Conservation (phyloP, 768 basidiomycete species). For the Trichaptum fuscoviolaceum region DNA sequence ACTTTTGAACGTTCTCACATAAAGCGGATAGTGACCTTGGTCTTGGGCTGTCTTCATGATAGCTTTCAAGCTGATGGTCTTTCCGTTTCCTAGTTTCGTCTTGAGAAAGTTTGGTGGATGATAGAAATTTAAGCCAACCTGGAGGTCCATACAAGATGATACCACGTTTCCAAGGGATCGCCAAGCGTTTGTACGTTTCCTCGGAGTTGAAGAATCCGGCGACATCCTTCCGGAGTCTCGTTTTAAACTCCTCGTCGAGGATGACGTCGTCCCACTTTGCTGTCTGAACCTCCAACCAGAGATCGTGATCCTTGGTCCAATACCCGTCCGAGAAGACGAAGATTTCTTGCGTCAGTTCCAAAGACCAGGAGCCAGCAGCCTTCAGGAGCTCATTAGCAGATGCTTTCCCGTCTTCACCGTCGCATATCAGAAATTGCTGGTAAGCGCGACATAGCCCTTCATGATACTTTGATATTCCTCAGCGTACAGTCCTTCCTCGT, state of each 20-base stretch:
- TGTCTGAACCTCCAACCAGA: slow-evolving; percentile 54
- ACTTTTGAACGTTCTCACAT: slow-evolving; percentile 80
- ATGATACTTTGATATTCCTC: slow-evolving; percentile 8
- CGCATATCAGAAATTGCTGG: slow-evolving; percentile 51
- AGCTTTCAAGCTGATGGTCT: slow-evolving; percentile 77
- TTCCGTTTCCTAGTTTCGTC: slow-evolving; percentile 60
- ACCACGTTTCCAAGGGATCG: slow-evolving; percentile 84
- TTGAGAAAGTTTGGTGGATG: neutral
- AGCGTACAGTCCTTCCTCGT: neutral
- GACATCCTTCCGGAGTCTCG: slow-evolving; percentile 63
- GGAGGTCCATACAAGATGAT: slow-evolving; percentile 83
- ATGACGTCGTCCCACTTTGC: slow-evolving; percentile 75
- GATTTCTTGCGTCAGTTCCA: slow-evolving; percentile 54
- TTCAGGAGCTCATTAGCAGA: slow-evolving; percentile 46
- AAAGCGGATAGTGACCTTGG: slow-evolving; percentile 61
- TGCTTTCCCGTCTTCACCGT: slow-evolving; percentile 43
- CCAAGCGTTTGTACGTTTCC: slow-evolving; percentile 62
- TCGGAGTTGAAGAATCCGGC: slow-evolving; percentile 78
- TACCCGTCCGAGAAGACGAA: slow-evolving; percentile 70
- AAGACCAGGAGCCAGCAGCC: slow-evolving; percentile 43
- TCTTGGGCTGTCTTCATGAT: slow-evolving; percentile 72
- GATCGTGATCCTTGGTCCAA: slow-evolving; percentile 59
- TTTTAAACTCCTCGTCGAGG: slow-evolving; percentile 65
- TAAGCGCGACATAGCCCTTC: slow-evolving; percentile 15
- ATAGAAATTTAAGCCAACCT: slow-evolving; percentile 31